Conservation (phyloP, 2,329 filamentous ascomycete species). For the Botrytis deweyae region DNA sequence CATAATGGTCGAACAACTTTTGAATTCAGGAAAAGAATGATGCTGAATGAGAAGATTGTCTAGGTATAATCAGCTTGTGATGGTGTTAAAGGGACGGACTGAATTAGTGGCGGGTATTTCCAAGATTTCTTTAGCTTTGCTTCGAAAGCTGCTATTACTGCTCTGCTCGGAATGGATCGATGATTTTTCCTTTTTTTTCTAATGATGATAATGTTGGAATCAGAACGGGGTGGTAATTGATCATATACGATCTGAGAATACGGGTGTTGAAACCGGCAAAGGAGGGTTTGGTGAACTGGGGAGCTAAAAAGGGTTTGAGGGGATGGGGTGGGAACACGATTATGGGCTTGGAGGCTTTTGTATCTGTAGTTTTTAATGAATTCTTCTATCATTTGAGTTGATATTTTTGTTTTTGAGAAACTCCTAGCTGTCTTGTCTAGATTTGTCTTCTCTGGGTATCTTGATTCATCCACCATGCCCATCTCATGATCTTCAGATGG, state of each 20-base stretch:
- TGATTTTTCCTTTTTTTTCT: background rate
- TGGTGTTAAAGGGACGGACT: background rate
- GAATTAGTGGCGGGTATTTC: slow-evolving; percentile 33
- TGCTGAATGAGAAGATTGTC: background rate
- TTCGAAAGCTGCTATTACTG: slow-evolving; percentile 7
- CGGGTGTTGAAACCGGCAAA: background rate
- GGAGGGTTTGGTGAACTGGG: background rate
- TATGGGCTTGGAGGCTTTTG: background rate
- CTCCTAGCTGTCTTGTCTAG: background rate
- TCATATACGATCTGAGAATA: slow-evolving; percentile 16
- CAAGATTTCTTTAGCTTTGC: slow-evolving; percentile 29
- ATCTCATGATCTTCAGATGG: background rate
- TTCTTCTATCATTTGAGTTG: background rate
- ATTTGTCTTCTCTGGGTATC: background rate
- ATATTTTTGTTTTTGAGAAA: background rate
- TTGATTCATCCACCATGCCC: background rate
- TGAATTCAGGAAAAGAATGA: slow-evolving; percentile 1
- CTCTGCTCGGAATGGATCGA: slow-evolving; percentile 4
- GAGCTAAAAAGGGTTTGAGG: background rate
- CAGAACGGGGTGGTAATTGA: slow-evolving; percentile 20
- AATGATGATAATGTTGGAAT: slow-evolving; percentile 14
- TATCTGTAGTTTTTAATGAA: slow-evolving; percentile 13
- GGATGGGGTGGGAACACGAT: background rate
- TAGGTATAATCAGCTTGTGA: slow-evolving; percentile 15
- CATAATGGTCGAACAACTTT: slow-evolving; percentile 9